Evolutionary conservation across 1,284 basidiomycete species (phyloP), one percentile per base, ranked within the genome.

Genomic region (Porogramme epimiltina): DNA sequence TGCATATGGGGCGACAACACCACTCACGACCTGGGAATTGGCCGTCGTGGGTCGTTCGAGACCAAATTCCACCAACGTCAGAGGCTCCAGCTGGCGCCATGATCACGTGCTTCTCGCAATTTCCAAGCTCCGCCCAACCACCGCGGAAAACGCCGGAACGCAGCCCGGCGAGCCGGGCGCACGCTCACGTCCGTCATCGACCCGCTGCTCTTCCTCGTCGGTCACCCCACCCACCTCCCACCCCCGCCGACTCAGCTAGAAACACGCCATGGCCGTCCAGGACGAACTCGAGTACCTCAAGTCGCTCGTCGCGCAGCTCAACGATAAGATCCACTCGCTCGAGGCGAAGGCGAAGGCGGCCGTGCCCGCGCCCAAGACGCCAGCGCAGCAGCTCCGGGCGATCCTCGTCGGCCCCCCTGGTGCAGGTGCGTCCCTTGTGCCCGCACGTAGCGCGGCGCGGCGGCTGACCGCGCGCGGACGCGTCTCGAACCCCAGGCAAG

Each of bases 401-500:
- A 93, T 99, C 65, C 82, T 99, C 61, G 81, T 99, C 66, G 96
- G 96, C 54, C 96, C 96, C 60, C 96, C 96, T 43, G 96, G 96
- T 65, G 93, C 96, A 64, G 95, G 95, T 93, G 64, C 58, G 87
- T 77, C 13, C 36, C 5, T 18, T 26, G 18, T 26, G 38, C 33
- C 41, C 26, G 49, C 20, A 23, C 37, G 38, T 31, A n/a, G 18
- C 24, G n/a, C 31, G 22, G 10, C 20, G 31, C 23, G 26, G 28
- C 20, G 26, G n/a, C 42, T 28, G 11, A 48, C 40, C n/a, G n/a
- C 28, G 43, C 23, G 28, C 28, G 8, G 28, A 18, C 3, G 34
- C 19, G 26, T 16, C 25, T 5, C 5, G 13, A 2, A 5, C 25
- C 18, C 22, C 63, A 96, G 94, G 94, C 62, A 99, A 99, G 81